Percentiles rank a stretch among this genome's conserved stretches.
phyloP scores from a whole-genome alignment of 768 basidiomycete species.

The Russula foetens region DNA sequence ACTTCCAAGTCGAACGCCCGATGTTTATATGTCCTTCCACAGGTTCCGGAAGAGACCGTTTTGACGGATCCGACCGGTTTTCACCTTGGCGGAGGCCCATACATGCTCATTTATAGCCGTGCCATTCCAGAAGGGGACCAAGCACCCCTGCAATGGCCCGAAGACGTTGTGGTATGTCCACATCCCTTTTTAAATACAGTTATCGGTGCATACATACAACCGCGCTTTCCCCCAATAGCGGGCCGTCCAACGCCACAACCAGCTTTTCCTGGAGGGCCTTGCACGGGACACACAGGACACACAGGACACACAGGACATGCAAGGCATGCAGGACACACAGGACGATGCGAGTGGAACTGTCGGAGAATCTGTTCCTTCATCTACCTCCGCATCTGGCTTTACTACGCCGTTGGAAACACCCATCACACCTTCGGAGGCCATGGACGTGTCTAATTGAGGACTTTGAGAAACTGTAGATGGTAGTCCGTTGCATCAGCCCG shows the following conservation, averaged over 20 bases:
- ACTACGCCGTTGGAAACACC: constrained; percentile 12
- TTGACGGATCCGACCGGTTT: constrained; percentile 62
- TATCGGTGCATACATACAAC: background rate
- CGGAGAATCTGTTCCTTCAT: constrained; percentile 13
- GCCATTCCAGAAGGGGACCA: constrained; percentile 24
- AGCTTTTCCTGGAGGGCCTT: constrained; percentile 26
- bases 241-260: constrained; percentile 32
- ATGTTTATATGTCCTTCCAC: background rate
- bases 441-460: constrained; percentile 15
- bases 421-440: constrained; percentile 14
- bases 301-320: too few species aligned
- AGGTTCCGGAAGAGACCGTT: constrained; percentile 68
- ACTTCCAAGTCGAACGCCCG: background rate
- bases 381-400: constrained; percentile 16
- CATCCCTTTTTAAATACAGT: background rate
- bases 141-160: constrained; percentile 26
- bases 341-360: background rate
- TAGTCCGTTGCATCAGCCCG: background rate
- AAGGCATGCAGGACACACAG: background rate
- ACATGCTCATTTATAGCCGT: constrained; percentile 62
- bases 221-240: constrained; percentile 21
- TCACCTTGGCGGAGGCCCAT: constrained; percentile 71
- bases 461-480: background rate
- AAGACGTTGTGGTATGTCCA: constrained; percentile 25
- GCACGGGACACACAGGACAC: background rate